phyloP scores from a whole-genome alignment of 306 rosid genomes.

The Sechiopsis laciniata region DNA sequence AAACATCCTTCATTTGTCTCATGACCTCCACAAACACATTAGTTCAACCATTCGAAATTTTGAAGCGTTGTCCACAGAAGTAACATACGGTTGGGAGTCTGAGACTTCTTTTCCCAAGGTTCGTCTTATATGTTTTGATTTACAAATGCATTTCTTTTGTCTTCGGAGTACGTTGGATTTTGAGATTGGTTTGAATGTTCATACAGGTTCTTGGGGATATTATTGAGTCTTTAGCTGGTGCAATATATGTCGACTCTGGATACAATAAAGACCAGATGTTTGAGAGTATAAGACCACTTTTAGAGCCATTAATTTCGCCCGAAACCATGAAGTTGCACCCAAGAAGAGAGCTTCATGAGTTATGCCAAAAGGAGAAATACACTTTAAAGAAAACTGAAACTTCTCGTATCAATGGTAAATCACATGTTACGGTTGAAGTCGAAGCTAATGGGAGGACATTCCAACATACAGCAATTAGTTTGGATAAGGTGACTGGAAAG shows the following conservation, averaged over 20 bases:
- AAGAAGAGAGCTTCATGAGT: slow-evolving; percentile 36
- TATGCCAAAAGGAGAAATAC: slow-evolving; percentile 39
- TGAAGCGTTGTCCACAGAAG: slow-evolving; percentile 24
- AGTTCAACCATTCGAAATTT: slow-evolving; percentile 26
- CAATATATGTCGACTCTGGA: slow-evolving; percentile 65
- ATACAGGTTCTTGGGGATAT: slow-evolving; percentile 73
- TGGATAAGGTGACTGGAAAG: slow-evolving; percentile 31
- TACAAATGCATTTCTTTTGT: not conserved
- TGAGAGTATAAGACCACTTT: slow-evolving; percentile 50
- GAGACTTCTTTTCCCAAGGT: slow-evolving; percentile 72
- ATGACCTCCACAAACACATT: slow-evolving; percentile 50
- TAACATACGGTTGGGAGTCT: slow-evolving; percentile 69
- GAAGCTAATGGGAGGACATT: slow-evolving; percentile 36
- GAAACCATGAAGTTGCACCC: slow-evolving; percentile 52
- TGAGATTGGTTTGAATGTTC: slow-evolving; percentile 18
- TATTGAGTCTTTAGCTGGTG: slow-evolving; percentile 77
- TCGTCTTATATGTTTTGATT: slow-evolving; percentile 16
- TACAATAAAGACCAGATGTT: slow-evolving; percentile 45
- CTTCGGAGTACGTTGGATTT: slow-evolving; percentile 3
- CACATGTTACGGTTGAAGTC: slow-evolving; percentile 35
- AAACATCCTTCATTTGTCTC: slow-evolving; percentile 52
- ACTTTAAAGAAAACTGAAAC: not conserved
- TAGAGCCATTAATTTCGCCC: slow-evolving; percentile 66
- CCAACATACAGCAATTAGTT: slow-evolving; percentile 18
- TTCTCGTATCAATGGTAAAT: slow-evolving; percentile 19